phyloP scores from a whole-genome alignment of 495 filamentous ascomycete genomes.

The Xylaria bambusicola region DNA sequence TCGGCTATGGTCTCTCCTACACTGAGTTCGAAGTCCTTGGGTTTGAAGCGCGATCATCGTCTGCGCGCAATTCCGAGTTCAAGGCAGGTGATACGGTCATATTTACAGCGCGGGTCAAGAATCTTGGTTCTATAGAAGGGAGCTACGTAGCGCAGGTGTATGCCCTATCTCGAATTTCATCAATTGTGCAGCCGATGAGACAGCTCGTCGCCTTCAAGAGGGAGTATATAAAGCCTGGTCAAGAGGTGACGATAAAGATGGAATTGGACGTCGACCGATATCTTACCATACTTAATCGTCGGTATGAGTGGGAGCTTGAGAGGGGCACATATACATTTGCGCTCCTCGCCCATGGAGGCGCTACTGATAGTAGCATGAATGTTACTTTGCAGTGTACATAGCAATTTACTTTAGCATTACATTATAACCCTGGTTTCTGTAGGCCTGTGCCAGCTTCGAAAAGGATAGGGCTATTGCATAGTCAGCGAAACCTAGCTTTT shows the following conservation, averaged over 20 bases:
- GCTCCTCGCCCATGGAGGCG: slow-evolving; percentile 40
- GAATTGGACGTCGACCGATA: slow-evolving; percentile 42
- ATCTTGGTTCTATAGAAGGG: slow-evolving; percentile 34
- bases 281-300: slow-evolving; percentile 40
- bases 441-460: too few relatives aligned
- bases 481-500: too few relatives aligned
- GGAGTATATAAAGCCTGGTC: slow-evolving; percentile 35
- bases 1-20: slow-evolving; percentile 45
- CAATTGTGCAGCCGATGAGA: slow-evolving; percentile 41
- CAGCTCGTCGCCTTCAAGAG: slow-evolving; percentile 44
- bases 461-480: too few relatives aligned
- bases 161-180: slow-evolving; percentile 37
- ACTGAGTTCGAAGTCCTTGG: slow-evolving; percentile 35
- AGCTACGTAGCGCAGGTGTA: slow-evolving; percentile 46
- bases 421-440: too few relatives aligned
- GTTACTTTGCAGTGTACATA: slow-evolving; percentile 39
- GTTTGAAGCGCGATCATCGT: slow-evolving; percentile 21
- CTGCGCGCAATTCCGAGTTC: slow-evolving; percentile 23
- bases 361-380: slow-evolving; percentile 31
- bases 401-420: too few relatives aligned
- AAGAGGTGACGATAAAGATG: slow-evolving; percentile 27
- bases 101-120: slow-evolving; percentile 37
- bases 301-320: slow-evolving; percentile 44
- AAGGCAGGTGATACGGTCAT: slow-evolving; percentile 28
- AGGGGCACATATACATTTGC: slow-evolving; percentile 45